These are phyloP conservation scores for Candida caryicola DNA, from an alignment of 805 yeast genomes.

Conservation along the genomic window DNA sequence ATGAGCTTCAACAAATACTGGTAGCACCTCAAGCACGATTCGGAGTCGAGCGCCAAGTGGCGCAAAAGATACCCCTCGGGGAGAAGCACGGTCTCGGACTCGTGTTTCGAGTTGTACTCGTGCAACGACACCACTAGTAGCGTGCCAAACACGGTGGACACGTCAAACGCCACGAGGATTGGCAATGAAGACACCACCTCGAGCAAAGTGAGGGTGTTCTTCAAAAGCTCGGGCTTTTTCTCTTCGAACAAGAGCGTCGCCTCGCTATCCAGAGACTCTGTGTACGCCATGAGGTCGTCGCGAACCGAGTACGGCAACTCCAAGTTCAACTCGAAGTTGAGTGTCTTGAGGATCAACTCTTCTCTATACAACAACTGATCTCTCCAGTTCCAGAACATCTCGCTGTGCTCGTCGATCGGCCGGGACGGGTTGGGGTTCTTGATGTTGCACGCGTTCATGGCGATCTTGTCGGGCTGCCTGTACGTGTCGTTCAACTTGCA, in stretches of 20 bases:
- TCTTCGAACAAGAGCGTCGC: slow-evolving; percentile 9
- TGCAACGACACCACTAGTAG: slow-evolving; percentile 19
- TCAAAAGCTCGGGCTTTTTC: slow-evolving; percentile 20
- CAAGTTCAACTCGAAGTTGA: slow-evolving; percentile 39
- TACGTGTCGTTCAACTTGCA: slow-evolving; percentile 43
- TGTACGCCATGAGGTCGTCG: slow-evolving; percentile 18
- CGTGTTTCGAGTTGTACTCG: slow-evolving; percentile 21
- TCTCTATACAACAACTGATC: slow-evolving; percentile 44
- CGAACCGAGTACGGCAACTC: slow-evolving; percentile 38
- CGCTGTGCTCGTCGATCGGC: slow-evolving; percentile 38
- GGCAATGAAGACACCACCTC: slow-evolving; percentile 41
- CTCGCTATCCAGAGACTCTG: slow-evolving; percentile 2
- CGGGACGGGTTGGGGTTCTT: slow-evolving; percentile 28
- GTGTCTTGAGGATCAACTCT: slow-evolving; percentile 36
- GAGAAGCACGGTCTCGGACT: slow-evolving; percentile 9
- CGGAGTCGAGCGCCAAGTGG: slow-evolving; percentile 14
- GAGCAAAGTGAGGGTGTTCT: slow-evolving; percentile 32
- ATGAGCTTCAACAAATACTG: slow-evolving; percentile 23
- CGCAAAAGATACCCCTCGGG: slow-evolving; percentile 19
- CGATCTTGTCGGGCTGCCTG: slow-evolving; percentile 43
- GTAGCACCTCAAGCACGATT: slow-evolving; percentile 24
- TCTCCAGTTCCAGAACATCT: slow-evolving; percentile 43
- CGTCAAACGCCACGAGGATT: slow-evolving; percentile 33
- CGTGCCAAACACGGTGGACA: slow-evolving; percentile 31
- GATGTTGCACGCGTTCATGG: slow-evolving; percentile 34